These are phyloP conservation scores for Fusarium bactridioides DNA, from an alignment of 2,329 filamentous ascomycete genomes.

Conservation along the genomic window DNA sequence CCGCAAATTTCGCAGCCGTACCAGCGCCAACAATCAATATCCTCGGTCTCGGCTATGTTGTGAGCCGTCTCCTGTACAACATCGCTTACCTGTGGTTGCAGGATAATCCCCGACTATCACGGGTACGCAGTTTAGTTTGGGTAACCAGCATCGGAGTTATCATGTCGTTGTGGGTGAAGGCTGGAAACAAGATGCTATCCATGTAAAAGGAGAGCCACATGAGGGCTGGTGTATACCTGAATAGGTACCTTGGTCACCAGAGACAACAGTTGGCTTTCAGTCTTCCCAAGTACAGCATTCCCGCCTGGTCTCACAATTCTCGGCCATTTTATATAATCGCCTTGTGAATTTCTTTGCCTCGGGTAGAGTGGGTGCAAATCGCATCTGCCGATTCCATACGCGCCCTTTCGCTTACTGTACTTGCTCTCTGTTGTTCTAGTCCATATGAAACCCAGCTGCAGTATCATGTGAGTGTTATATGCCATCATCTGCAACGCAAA, in stretches of 20 bases:
- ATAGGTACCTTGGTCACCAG: background rate
- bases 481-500: conserved; percentile 19
- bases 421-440: background rate
- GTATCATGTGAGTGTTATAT: background rate
- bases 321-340: conserved; percentile 10
- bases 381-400: conserved; percentile 16
- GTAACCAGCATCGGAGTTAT: conserved; percentile 44
- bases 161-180: conserved; percentile 52
- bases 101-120: conserved; percentile 49
- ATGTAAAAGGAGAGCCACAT: conserved; percentile 1
- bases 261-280: background rate
- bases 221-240: background rate
- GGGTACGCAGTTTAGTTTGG: conserved; percentile 52
- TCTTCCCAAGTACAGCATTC: background rate
- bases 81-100: conserved; percentile 54
- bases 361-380: conserved; percentile 2
- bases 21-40: conserved; percentile 49
- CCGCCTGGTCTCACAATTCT: background rate
- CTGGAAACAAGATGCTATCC: conserved; percentile 43
- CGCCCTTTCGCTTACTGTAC: conserved; percentile 1
- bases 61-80: conserved; percentile 51
- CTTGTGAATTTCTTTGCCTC: conserved; percentile 12
- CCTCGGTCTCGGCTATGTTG: conserved; percentile 51
- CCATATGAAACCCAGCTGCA: background rate
- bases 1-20: conserved; percentile 56